phyloP scores from a whole-genome alignment of 163 green algal genomes.

The Scenedesmus sp. region DNA sequence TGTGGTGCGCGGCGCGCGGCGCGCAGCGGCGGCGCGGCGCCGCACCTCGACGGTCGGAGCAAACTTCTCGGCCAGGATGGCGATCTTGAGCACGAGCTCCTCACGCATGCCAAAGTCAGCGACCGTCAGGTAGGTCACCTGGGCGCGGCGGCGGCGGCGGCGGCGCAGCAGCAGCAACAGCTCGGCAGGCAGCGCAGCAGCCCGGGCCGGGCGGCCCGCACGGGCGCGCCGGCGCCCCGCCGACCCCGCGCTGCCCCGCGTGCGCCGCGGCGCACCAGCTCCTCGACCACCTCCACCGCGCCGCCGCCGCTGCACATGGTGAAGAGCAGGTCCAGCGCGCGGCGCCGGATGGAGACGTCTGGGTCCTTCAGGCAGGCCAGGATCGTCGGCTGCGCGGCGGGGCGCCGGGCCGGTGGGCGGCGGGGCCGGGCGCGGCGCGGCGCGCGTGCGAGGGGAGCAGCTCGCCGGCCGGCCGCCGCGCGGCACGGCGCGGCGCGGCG shows the following conservation, averaged over 20 bases:
- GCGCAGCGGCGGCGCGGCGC: background rate
- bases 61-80: constrained; percentile 89
- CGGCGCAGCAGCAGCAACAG: background rate
- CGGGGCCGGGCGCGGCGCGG: no score
- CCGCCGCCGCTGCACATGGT: constrained; percentile 76
- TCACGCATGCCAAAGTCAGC: constrained; percentile 94
- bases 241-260: background rate
- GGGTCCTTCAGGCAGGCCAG: constrained; percentile 82
- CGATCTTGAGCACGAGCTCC: constrained; percentile 96
- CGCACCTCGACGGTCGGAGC: constrained; percentile 66
- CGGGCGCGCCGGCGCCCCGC: no score
- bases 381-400: constrained; percentile 74
- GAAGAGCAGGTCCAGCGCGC: constrained; percentile 88
- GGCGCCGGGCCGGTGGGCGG: no score
- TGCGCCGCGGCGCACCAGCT: constrained; percentile 83
- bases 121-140: constrained; percentile 45
- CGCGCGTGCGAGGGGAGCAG: background rate
- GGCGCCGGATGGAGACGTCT: constrained; percentile 89
- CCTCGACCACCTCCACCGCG: constrained; percentile 75
- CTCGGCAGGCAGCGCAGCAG: no score
- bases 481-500: background rate
- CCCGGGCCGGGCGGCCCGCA: no score
- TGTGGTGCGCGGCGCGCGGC: background rate
- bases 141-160: background rate
- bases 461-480: no score